Conservation (phyloP, 441 rosid genomes). For the Aleurites moluccanus region DNA sequence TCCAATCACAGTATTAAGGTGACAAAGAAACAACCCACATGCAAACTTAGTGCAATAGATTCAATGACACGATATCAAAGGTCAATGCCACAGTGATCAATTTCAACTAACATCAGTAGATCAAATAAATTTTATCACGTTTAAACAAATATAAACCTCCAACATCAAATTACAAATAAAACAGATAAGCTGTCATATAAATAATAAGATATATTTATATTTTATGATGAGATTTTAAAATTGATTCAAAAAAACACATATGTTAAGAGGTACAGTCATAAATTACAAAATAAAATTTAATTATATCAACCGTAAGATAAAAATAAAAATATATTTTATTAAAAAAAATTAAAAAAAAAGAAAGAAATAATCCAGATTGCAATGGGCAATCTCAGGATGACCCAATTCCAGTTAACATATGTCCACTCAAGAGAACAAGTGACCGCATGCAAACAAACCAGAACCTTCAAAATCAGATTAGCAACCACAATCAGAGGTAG, state of each 20-base stretch:
- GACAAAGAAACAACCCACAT: conserved; percentile 13
- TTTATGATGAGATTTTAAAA: no score
- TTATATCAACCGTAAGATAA: no score
- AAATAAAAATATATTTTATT: no score
- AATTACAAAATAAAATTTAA: no score
- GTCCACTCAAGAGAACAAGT: conserved; percentile 22
- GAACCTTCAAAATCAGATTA: conserved; percentile 23
- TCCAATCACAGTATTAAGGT: conserved; percentile 18
- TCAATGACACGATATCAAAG: conserved; percentile 14
- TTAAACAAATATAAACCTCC: conserved; percentile 22
- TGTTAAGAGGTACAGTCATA: no score
- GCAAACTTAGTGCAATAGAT: conserved; percentile 14
- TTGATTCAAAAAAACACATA: no score
- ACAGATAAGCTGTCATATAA: no score
- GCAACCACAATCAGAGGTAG: conserved; percentile 16
- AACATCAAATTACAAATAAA: conserved; percentile 17
- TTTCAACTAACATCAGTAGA: conserved; percentile 21
- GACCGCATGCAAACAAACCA: conserved; percentile 19
- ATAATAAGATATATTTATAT: no score
- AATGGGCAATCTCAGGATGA: conserved; percentile 7
- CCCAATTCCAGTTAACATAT: conserved; percentile 16
- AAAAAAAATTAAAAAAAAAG: no score
- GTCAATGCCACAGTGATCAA: conserved; percentile 16
- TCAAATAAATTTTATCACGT: conserved; percentile 14
- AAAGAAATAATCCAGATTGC: conserved; percentile 14